phyloP scores from a whole-genome alignment of 768 basidiomycete species.

The Pleurotus citrinopileatus region DNA sequence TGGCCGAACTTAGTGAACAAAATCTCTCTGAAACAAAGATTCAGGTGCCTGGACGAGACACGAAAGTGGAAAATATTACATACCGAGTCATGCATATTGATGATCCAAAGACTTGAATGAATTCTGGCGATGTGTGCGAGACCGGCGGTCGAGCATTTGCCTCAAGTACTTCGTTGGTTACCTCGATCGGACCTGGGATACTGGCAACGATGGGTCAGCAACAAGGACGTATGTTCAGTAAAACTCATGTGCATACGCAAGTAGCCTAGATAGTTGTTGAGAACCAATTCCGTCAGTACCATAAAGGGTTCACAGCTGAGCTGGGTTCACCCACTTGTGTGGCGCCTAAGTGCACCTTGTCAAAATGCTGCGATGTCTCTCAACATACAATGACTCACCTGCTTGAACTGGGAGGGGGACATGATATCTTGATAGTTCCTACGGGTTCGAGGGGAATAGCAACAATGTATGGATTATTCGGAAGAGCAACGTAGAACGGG shows the following conservation, averaged over 20 bases:
- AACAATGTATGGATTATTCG: neutral
- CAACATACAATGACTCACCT: constrained; percentile 6
- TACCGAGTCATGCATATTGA: constrained; percentile 72
- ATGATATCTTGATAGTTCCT: neutral
- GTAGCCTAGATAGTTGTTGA: constrained; percentile 25
- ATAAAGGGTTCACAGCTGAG: too few species aligned
- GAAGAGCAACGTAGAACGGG: neutral
- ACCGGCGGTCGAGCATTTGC: constrained; percentile 82
- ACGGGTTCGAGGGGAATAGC: neutral
- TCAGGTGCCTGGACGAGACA: neutral
- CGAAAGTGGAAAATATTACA: constrained; percentile 11
- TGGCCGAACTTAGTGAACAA: constrained; percentile 66
- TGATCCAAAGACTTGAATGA: constrained; percentile 77
- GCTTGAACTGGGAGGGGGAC: constrained; percentile 7
- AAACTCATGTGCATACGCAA: constrained; percentile 27
- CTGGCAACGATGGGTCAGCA: constrained; percentile 21
- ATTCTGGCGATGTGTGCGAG: constrained; percentile 82
- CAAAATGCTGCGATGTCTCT: neutral
- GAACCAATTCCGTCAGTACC: neutral
- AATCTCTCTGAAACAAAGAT: constrained; percentile 44
- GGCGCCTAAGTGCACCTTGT: constrained; percentile 27
- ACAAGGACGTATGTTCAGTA: neutral
- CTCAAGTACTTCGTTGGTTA: constrained; percentile 51
- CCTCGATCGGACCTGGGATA: constrained; percentile 53
- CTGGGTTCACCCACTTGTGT: constrained; percentile 51